Percentiles rank a stretch among this genome's conserved stretches.
Conservation (phyloP, 345 rosid species). For the Trapa incisa region DNA sequence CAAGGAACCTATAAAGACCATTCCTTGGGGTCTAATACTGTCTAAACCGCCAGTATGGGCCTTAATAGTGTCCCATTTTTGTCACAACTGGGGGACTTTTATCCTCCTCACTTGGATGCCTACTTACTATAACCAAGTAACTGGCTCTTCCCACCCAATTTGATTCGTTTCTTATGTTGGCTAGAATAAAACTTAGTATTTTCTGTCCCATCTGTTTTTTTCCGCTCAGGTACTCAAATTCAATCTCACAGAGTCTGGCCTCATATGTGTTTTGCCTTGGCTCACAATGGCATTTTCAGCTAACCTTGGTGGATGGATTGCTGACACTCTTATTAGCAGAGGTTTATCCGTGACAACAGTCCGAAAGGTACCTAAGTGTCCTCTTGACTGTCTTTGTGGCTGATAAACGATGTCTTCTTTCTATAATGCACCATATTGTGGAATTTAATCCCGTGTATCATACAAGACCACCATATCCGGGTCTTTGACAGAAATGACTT, state of each 20-base stretch:
- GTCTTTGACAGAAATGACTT: neutral
- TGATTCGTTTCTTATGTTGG: neutral
- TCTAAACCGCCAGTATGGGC: conserved; percentile 93
- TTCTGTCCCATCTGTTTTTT: neutral
- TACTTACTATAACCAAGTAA: conserved; percentile 80
- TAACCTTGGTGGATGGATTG: conserved; percentile 92
- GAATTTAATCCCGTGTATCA: neutral
- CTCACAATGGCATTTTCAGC: conserved; percentile 94
- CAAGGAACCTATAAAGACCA: conserved; percentile 61
- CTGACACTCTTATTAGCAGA: conserved; percentile 77
- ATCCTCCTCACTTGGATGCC: conserved; percentile 99
- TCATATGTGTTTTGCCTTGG: conserved; percentile 79
- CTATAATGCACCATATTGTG: neutral
- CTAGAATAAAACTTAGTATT: neutral
- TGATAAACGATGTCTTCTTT: neutral
- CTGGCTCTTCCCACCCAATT: conserved; percentile 3
- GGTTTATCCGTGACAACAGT: conserved; percentile 72
- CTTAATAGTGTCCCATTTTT: conserved; percentile 65
- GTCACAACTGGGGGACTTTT: conserved; percentile 94
- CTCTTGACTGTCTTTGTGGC: neutral
- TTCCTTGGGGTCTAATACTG: conserved; percentile 75
- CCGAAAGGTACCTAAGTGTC: conserved; percentile 49
- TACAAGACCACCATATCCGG: neutral
- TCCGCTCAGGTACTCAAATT: conserved; percentile 61
- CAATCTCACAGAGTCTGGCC: conserved; percentile 83